Evolutionary conservation across 495 filamentous ascomycete species (phyloP).

Genomic region (Trichoderma reesei): DNA sequence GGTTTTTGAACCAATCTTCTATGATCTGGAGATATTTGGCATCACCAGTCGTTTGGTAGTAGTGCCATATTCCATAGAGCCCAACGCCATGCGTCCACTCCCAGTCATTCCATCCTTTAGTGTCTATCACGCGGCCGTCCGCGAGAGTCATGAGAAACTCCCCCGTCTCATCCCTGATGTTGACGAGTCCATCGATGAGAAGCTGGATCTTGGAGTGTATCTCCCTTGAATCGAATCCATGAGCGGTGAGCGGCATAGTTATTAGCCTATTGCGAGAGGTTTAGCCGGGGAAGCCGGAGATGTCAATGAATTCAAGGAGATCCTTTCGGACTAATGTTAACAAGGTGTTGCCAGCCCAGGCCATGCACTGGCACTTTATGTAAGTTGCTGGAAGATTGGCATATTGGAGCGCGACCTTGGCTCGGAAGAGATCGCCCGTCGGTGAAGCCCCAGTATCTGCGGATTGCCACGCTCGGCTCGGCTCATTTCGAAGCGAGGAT

Average conservation of each 20-base stretch:
- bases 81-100: slow-evolving; percentile 77
- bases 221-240: slow-evolving; percentile 32
- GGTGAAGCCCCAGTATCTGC: background rate
- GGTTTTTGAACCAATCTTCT: slow-evolving; percentile 55
- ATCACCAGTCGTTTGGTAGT: slow-evolving; percentile 56
- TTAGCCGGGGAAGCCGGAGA: background rate
- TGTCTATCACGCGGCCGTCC: slow-evolving; percentile 67
- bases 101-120: slow-evolving; percentile 69
- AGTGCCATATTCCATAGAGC: slow-evolving; percentile 68
- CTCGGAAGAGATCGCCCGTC: background rate
- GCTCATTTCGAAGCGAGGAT: background rate
- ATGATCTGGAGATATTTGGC: slow-evolving; percentile 44
- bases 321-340: background rate
- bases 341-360: background rate
- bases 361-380: background rate
- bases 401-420: background rate
- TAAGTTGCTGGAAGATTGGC: background rate
- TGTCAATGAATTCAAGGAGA: background rate
- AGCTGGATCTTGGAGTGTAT: slow-evolving; percentile 48
- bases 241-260: slow-evolving; percentile 29
- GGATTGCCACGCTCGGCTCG: background rate
- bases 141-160: slow-evolving; percentile 54
- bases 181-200: slow-evolving; percentile 56
- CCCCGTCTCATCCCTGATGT: slow-evolving; percentile 60
- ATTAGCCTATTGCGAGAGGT: background rate